These are phyloP conservation scores for Alternaria arbusti DNA, from an alignment of 2,329 filamentous ascomycete genomes.

Conservation along the genomic window DNA sequence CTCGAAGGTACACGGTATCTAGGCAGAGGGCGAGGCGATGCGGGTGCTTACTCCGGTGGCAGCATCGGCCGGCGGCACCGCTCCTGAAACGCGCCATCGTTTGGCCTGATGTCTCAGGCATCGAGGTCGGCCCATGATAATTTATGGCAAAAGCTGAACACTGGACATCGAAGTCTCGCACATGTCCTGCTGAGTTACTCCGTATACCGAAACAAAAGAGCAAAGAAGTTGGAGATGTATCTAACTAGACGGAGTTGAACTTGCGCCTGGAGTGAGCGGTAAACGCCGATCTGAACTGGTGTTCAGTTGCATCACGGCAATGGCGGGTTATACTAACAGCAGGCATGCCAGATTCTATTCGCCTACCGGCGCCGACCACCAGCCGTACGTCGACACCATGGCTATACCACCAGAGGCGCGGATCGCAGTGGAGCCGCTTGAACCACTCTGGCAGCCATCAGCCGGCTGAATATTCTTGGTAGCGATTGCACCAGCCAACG, in stretches of 20 bases:
- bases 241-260: neutral
- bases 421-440: neutral
- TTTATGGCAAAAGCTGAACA: neutral
- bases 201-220: neutral
- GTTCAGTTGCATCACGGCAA: neutral
- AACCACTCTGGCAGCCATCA: neutral
- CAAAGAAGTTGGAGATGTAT: neutral
- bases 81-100: slow-evolving; percentile 8
- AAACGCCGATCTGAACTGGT: neutral
- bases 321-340: neutral
- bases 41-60: neutral
- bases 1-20: neutral
- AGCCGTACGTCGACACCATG: neutral
- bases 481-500: neutral
- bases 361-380: neutral
- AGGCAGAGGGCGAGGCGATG: neutral
- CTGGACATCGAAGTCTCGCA: neutral
- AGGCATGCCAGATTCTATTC: neutral
- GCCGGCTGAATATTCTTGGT: neutral
- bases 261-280: neutral
- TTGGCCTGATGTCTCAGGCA: slow-evolving; percentile 6
- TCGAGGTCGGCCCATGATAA: neutral
- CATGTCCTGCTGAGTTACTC: neutral
- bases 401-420: neutral
- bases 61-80: neutral